Base-by-base conservation (phyloP, 768 basidiomycete species). In the Mycena chlorophos region DNA sequence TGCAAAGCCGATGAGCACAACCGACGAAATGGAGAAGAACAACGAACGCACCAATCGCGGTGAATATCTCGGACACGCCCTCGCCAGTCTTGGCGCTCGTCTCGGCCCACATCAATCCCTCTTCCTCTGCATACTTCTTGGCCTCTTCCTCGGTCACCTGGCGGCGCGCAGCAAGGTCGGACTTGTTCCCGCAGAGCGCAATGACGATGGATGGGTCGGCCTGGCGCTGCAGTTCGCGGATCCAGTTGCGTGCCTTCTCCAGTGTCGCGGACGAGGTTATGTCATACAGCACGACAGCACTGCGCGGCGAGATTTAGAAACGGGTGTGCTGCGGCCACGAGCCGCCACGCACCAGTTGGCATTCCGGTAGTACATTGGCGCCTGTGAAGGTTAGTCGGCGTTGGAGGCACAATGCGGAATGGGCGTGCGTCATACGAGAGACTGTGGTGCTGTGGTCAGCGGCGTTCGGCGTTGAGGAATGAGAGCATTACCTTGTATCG, bases 131-230 rank as follows among this genome's bases (percentile, higher is more conserved):
- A 65, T 91, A 95, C 73, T 92, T 91, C 79, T 91, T 84, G 4
- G 93, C 93, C 67, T 94, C 93, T 63, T 93, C 93, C 63, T 89
- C 80, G 19, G 89, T 77, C 3, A 93, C 90, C 70, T 94, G 91
- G 64, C 92, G 85, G 58, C 90, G 87, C 8, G 87, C 88, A 37
- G 85, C 78, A 23, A 98, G 77, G 73, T 98, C 96, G 26, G 86
- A 74, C 75, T 98, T 98, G 81, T 98, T 98, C 46, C 96, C 96
- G 56, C 94, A 96, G 30, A 98, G 85, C 37, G 93, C 90, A 69
- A 98, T 96, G 65, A 96, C 85, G 78, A 97, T 98, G 40, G 88
- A 91, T 5, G 96, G 95, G 69, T 98, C 96, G 54, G 95, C 96
- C 75, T 98, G 95, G 52, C 95, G 92, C 68, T 97, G 94, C 2